Evolutionary conservation across 1,284 basidiomycete species (phyloP).

Genomic region (Gomphus sp.): DNA sequence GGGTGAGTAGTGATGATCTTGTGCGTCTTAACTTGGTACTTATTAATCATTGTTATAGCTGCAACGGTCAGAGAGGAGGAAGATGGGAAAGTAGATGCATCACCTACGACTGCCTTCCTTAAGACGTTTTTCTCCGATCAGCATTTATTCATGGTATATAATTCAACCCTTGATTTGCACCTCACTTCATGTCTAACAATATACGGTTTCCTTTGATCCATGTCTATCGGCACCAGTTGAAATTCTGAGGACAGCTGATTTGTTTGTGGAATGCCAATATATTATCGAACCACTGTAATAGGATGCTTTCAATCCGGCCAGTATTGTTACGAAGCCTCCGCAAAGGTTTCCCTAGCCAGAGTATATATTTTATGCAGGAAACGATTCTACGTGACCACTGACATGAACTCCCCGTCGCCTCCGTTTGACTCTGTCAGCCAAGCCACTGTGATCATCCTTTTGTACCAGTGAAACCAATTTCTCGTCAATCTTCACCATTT

Average conservation of each 20-base stretch:
- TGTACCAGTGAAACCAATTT: not conserved
- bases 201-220: not conserved
- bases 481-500: not conserved
- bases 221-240: not conserved
- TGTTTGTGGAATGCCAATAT: not conserved
- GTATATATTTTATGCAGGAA: not conserved
- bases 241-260: not conserved
- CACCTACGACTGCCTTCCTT: not conserved
- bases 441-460: not conserved
- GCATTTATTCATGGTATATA: not conserved
- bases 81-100: conserved; percentile 17
- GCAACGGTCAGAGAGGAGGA: conserved; percentile 19
- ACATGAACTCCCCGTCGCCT: conserved; percentile 3
- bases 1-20: conserved; percentile 20
- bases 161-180: not conserved
- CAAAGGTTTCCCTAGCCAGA: not conserved
- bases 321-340: not conserved
- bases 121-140: not conserved
- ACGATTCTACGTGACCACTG: not conserved
- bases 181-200: not conserved
- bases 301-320: not conserved
- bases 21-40: not conserved
- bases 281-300: not conserved
- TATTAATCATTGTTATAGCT: conserved; percentile 13
- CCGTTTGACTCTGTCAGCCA: conserved; percentile 17